These are phyloP conservation scores for Tolypocladium endophyticum DNA, from an alignment of 2,329 filamentous ascomycete genomes.

Conservation along the genomic window DNA sequence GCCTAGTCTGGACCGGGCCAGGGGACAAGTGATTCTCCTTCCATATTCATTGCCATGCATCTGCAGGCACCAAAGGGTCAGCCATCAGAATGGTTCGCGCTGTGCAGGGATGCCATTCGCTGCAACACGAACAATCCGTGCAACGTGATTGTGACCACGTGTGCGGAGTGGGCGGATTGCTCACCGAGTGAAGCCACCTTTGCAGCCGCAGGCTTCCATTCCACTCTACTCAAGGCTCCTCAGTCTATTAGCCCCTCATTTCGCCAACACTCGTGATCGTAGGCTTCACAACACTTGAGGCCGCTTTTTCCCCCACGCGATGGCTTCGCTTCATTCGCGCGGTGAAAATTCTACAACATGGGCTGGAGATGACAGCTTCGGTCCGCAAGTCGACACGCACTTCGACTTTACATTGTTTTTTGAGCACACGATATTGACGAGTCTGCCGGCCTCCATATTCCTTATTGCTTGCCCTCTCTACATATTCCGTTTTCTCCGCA, in stretches of 20 bases:
- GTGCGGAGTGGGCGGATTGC: neutral
- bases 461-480: constrained; percentile 3
- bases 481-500: constrained; percentile 3
- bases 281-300: neutral
- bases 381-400: constrained; percentile 1
- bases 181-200: neutral
- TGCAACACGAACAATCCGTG: neutral
- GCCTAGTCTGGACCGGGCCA: no score
- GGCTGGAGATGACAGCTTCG: constrained; percentile 2
- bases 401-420: constrained; percentile 14
- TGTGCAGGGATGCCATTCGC: neutral
- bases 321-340: neutral
- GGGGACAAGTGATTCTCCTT: no score
- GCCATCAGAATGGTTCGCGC: neutral
- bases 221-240: neutral
- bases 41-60: no score
- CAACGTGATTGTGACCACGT: neutral
- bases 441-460: constrained; percentile 3
- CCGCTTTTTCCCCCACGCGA: neutral
- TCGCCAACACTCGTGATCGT: neutral
- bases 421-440: constrained; percentile 8
- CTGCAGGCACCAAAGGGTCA: neutral
- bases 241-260: neutral
- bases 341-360: neutral
- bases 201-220: neutral